Evolutionary conservation across 176 grass and related monocot species (phyloP).

Genomic region (Aegilops speltoides): DNA sequence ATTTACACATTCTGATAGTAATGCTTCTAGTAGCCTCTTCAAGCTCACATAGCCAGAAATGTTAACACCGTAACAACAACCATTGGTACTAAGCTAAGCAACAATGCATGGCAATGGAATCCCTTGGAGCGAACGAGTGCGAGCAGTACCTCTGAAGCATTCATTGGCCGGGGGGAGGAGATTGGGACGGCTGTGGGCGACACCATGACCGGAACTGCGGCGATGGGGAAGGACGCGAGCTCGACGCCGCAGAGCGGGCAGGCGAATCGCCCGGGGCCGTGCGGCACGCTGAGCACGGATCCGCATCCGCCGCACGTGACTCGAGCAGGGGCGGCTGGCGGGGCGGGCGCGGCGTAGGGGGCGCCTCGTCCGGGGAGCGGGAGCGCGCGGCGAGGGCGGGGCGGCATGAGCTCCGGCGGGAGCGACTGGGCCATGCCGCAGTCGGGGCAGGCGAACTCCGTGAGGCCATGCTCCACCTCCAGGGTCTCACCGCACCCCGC

Average conservation of each 20-base stretch:
- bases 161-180: background rate
- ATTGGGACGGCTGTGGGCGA: slow-evolving; percentile 43
- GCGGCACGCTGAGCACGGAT: slow-evolving; percentile 43
- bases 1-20: background rate
- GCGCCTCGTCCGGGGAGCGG: slow-evolving; percentile 31
- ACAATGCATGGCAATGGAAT: background rate
- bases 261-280: slow-evolving; percentile 28
- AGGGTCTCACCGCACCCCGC: slow-evolving; percentile 60
- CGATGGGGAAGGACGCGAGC: slow-evolving; percentile 12
- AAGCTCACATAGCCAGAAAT: background rate
- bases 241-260: slow-evolving; percentile 47
- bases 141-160: slow-evolving; percentile 8
- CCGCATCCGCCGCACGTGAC: slow-evolving; percentile 38
- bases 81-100: background rate
- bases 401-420: slow-evolving; percentile 61
- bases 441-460: slow-evolving; percentile 64
- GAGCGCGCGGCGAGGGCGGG: slow-evolving; percentile 44
- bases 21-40: background rate
- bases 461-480: slow-evolving; percentile 59
- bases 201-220: slow-evolving; percentile 1
- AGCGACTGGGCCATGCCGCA: slow-evolving; percentile 53
- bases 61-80: background rate
- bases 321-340: slow-evolving; percentile 1
- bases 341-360: background rate
- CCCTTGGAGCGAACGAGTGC: background rate